A percentile compares a stretch with the other conserved stretches of the same genome.
phyloP scores from a whole-genome alignment of 108 stramenopile species.

The Nitzschia sp. region DNA sequence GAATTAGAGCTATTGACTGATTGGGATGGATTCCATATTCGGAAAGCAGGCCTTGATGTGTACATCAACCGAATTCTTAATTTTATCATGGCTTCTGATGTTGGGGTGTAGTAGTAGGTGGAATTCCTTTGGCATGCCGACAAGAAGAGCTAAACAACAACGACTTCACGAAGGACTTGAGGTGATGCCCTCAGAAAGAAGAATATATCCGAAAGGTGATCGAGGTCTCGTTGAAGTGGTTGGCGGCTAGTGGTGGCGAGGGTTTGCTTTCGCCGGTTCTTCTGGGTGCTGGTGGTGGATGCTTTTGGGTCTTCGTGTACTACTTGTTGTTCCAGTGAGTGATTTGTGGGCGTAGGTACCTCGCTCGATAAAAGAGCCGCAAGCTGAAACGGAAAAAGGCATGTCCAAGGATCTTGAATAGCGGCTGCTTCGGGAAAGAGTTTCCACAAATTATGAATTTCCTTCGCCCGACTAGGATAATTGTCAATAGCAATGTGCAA shows the following conservation, averaged over 20 bases:
- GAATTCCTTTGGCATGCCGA: no score
- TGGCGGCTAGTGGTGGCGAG: neutral
- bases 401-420: neutral
- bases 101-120: no score
- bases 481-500: conserved; percentile 5
- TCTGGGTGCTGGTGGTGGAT: no score
- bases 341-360: no score
- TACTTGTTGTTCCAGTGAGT: no score
- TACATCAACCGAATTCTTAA: neutral
- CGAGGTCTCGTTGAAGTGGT: neutral
- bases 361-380: neutral
- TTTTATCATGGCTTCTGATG: neutral
- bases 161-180: neutral
- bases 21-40: neutral
- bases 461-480: neutral
- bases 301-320: no score
- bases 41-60: neutral
- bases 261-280: neutral
- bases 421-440: conserved; percentile 7
- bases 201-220: conserved; percentile 1
- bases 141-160: neutral
- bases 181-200: conserved; percentile 1
- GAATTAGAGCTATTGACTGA: neutral
- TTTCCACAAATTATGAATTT: conserved; percentile 1
- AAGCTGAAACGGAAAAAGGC: conserved; percentile 9